These are phyloP conservation scores for Podila horticola DNA, from an alignment of 192 early-diverging fungal species.

Conservation along the genomic window DNA sequence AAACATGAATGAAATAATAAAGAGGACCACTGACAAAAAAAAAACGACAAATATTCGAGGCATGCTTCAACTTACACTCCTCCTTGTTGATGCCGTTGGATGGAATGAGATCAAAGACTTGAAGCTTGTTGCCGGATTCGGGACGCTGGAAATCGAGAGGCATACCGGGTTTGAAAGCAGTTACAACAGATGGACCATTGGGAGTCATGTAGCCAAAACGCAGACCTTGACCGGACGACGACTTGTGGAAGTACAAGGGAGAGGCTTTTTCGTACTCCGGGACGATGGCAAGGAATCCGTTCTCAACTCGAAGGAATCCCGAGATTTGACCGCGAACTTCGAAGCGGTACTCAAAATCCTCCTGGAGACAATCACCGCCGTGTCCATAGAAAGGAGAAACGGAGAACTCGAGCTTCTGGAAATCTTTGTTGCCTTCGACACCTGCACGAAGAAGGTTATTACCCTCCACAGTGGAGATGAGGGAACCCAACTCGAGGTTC, in stretches of 20 bases:
- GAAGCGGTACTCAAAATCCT: conserved; percentile 17
- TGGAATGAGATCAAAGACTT: background rate
- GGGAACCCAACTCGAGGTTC: background rate
- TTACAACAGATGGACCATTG: background rate
- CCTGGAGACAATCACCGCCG: conserved; percentile 1
- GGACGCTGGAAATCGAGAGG: background rate
- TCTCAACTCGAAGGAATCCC: background rate
- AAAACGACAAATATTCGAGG: too few species aligned
- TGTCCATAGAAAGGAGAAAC: conserved; percentile 3
- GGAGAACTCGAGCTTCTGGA: conserved; percentile 8
- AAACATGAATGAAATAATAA: too few species aligned
- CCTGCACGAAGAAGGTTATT: conserved; percentile 7
- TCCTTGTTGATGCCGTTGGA: too few species aligned
- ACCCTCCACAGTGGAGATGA: background rate
- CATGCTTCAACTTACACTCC: background rate
- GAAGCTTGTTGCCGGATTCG: background rate
- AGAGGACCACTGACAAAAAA: too few species aligned
- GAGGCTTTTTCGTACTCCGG: background rate
- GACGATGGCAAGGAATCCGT: background rate
- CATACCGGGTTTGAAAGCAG: background rate
- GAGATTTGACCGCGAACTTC: background rate
- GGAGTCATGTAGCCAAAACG: background rate
- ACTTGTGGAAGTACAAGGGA: conserved; percentile 3
- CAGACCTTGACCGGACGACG: conserved; percentile 6
- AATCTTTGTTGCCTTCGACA: background rate